Conservation (phyloP, 768 basidiomycete species). For the Boletus vermiculosoides region DNA sequence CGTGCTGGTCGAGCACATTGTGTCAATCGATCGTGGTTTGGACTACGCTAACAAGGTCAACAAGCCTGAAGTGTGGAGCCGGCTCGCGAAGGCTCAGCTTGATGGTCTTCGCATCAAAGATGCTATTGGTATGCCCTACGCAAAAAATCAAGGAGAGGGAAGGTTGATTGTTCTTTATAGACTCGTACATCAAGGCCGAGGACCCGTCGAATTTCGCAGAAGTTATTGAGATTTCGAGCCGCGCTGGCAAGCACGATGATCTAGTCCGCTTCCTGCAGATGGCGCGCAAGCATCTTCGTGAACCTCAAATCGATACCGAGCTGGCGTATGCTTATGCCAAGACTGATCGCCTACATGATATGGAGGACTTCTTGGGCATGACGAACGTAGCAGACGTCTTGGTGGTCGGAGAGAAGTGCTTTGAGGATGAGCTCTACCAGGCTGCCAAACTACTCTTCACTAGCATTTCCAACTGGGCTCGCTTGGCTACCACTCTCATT, state of each 20-base stretch:
- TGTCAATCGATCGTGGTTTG: constrained; percentile 93
- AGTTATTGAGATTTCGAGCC: constrained; percentile 93
- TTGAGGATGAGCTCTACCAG: constrained; percentile 97
- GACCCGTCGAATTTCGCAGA: constrained; percentile 93
- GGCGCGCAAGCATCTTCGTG: constrained; percentile 95
- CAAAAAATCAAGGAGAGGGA: neutral
- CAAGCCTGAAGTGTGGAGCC: constrained; percentile 94
- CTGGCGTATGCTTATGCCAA: constrained; percentile 98
- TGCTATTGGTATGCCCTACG: constrained; percentile 71
- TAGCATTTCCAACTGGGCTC: constrained; percentile 98
- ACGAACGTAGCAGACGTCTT: constrained; percentile 98
- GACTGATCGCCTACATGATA: constrained; percentile 95
- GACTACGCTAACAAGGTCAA: constrained; percentile 97
- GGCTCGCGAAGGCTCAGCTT: constrained; percentile 97
- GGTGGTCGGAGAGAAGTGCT: constrained; percentile 98
- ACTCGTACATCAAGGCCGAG: constrained; percentile 97
- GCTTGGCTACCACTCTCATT: constrained; percentile 95
- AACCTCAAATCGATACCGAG: constrained; percentile 98
- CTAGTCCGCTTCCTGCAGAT: constrained; percentile 97
- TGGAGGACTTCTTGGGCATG: constrained; percentile 99
- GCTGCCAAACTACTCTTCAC: constrained; percentile 94
- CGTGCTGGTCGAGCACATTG: constrained; percentile 97
- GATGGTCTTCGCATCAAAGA: constrained; percentile 98
- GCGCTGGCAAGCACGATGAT: constrained; percentile 90
- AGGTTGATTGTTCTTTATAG: constrained; percentile 37